Base-by-base conservation (phyloP, 805 yeast species). In the Kodamaea nitidulidarum region DNA sequence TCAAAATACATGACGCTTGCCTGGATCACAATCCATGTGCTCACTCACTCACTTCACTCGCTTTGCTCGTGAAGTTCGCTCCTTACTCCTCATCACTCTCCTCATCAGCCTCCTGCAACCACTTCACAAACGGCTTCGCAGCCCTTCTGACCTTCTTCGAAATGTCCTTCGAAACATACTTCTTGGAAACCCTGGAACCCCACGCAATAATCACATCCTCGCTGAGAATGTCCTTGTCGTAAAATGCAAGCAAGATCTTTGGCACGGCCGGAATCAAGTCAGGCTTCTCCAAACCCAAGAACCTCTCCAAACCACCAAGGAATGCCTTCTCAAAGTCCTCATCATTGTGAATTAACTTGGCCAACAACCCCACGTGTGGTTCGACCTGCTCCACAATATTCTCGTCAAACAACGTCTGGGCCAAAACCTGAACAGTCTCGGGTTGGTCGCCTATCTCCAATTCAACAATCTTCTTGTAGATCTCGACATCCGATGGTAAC, bases 71-170 rank as follows among this genome's bases (percentile, higher is more conserved):
- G 4, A 9, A 20, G 22, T 6, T 8, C 5, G 22, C 8, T 20
- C 15, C 16, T 22, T 38, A 78, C 48, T 80, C 87, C 35, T 78
- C 83, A 49, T 79, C 85, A 48, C 75, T 74, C 48, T 82, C 91
- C 60, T 80, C 83, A 51, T 88, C 96, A 44, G 98, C 98, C 63
- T 85, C 90, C 58, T 88, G 82, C 50, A 93, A 78, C 98, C 98
- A 93, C 50, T 84, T 80, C 48, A 93, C 70, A 68, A 93, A 93
- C 21, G 98, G 95, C 67, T 88, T 90, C 45, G 97, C 97, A 33
- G 96, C 93, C 67, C 81, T 86, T 66, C 96, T 85, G 37, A 90
- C 95, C 75, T 86, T 91, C 71, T 91, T 91, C 38, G 95, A 83
- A 24, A 80, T 74, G 34, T 88, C 95, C 70, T 91, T 93, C 45